Evolutionary conservation across 257 asterid genomes (phyloP).

Genomic region (Jaltomata sinuosa): DNA sequence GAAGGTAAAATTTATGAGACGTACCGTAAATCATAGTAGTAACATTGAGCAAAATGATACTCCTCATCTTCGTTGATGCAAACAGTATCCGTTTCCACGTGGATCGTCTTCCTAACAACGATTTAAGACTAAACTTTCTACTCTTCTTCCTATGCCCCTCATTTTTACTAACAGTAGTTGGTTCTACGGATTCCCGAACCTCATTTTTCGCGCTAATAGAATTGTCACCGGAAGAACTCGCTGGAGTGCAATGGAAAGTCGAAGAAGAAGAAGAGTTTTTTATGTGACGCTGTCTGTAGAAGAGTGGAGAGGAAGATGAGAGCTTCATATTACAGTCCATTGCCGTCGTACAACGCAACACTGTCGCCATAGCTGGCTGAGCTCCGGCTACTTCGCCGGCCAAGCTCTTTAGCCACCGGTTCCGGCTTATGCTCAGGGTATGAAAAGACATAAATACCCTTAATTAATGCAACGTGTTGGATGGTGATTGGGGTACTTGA

Average conservation of each 20-base stretch:
- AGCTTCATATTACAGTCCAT: not conserved
- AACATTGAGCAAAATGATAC: conserved; percentile 60
- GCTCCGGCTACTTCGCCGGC: not conserved
- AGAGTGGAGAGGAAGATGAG: not conserved
- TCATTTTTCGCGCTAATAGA: not conserved
- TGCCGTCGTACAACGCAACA: not conserved
- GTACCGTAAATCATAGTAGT: conserved; percentile 62
- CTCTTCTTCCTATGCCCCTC: not conserved
- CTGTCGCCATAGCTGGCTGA: not conserved
- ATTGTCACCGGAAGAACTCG: not conserved
- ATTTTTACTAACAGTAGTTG: not conserved
- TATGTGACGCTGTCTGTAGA: not conserved
- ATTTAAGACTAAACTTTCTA: conserved; percentile 14
- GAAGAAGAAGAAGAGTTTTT: not conserved
- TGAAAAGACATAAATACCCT: not conserved
- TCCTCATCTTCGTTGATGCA: conserved; percentile 47
- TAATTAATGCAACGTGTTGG: not conserved
- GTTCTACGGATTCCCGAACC: not conserved
- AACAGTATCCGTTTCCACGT: conserved; percentile 43
- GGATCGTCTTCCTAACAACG: conserved; percentile 31
- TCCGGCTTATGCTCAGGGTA: not conserved
- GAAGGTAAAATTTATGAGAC: not conserved
- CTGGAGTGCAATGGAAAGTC: not conserved
- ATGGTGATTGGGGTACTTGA: not conserved
- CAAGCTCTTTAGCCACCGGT: not conserved